Base-by-base conservation (phyloP, 208 protist genomes). In the Wallacemonas collosoma region DNA sequence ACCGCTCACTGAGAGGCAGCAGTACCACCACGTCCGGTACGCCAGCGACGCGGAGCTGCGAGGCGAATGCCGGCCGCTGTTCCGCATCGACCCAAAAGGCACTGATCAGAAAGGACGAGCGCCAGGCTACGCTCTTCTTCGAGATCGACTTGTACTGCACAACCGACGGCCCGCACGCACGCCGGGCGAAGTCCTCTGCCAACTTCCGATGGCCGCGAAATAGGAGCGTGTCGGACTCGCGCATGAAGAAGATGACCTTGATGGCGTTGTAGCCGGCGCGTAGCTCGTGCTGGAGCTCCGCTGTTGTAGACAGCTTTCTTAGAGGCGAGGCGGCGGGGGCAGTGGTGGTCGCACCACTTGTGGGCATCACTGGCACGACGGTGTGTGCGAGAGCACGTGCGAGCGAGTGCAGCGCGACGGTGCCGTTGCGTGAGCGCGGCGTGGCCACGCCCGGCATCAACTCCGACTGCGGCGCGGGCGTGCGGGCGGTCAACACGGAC, bases 1-100 rank as follows among this genome's bases (percentile, higher is more conserved):
- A 65, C 9, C 44, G 73, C 4, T 71, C 56, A n/a, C 15, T 54
- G 45, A 77, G 66, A 0, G 67, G 70, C 51, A 88, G 14, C 1
- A 77, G n/a, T 1, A 87, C 48, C 36, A 80, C 71, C 5, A 82
- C 67, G 12, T 76, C 72, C 5, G 85, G 85, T 51, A 86, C 81
- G 47, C 70, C 48, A 2, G 70, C 36, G n/a, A 82, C 67, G 26
- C 57, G 48, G 35, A 87, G 62, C 5, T 61, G 35, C 5, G 71
- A 54, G 11, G 85, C 79, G 26, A 87, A 35, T 12, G 36, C 61
- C 9, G 76, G 72, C 38, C 83, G 73, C 45, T 70, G 71, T 50
- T 89, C 85, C 15, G 78, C 81, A 43, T 89, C 81, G 1, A 87
- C 11, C 85, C 85, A 89, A 51, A 79, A 87, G 17, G 74, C 71